phyloP scores from a whole-genome alignment of 192 early-diverging fungal genomes.

The Chytriomyces sp. region DNA sequence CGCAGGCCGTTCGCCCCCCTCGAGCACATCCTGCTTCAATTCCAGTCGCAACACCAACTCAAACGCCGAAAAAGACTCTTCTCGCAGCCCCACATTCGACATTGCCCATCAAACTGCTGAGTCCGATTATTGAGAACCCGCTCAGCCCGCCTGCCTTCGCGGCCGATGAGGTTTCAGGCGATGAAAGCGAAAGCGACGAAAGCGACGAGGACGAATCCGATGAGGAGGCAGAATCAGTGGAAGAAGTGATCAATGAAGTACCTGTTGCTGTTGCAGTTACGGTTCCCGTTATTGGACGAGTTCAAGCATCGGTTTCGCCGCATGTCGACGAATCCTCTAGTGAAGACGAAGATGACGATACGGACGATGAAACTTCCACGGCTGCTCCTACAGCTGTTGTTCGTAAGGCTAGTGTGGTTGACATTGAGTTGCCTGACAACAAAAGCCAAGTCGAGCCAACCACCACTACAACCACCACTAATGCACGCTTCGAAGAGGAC shows the following conservation, averaged over 20 bases:
- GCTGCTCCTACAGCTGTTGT: neutral
- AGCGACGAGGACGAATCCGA: neutral
- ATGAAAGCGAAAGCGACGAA: neutral
- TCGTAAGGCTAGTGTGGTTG: neutral
- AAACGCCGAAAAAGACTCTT: neutral
- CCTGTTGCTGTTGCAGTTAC: neutral
- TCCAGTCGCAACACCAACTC: neutral
- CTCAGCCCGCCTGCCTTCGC: neutral
- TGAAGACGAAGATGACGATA: neutral
- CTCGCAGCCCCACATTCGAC: neutral
- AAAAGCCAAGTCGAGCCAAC: neutral
- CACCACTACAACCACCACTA: neutral
- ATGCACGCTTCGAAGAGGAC: neutral
- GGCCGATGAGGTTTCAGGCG: neutral
- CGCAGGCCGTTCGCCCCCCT: neutral
- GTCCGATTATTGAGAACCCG: neutral
- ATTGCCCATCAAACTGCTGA: neutral
- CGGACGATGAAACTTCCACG: neutral
- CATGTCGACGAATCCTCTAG: neutral
- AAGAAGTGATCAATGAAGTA: neutral
- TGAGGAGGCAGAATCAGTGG: neutral
- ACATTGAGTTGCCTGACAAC: neutral
- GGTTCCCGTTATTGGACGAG: neutral
- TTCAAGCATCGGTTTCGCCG: neutral
- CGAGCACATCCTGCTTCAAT: neutral